Evolutionary conservation across 768 basidiomycete genomes (phyloP), one percentile per base, ranked within the genome.

Genomic region (Mycena pura): DNA sequence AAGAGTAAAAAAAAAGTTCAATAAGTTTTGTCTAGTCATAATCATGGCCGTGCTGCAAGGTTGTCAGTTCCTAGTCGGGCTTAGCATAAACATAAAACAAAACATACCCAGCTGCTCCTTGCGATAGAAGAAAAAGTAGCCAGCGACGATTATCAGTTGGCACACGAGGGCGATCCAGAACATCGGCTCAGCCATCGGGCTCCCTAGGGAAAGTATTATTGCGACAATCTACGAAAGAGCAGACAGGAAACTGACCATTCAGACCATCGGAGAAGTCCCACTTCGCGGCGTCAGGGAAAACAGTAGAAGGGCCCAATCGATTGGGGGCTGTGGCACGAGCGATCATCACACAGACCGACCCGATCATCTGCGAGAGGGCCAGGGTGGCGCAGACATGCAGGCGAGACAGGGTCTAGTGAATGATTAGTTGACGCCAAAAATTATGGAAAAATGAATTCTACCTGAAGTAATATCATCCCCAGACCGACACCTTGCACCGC

Each of bases 51-150:
- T 64, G 78, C 78, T 78, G 28, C 15, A 43, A 29, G 24, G 47
- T 60, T 21, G 36, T 53, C 21, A 49, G 41, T 40, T 43, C 43
- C n/a, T n/a, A n/a, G n/a, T n/a, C n/a, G n/a, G 21, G 25, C 43
- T 14, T 0, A 3, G 27, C 31, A 22, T 15, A 11, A 24, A 62
- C 24, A 22, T 19, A 8, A 48, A 17, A 67, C 15, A 52, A 41
- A 45, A 81, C 90, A 51, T 72, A 91, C 91, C 76, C 61, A 96
- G 85, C 73, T 96, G 95, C 76, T 96, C 95, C 78, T 93, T 95
- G 74, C 95, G 88, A 77, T 96, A 96, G 86, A 96, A 96, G 92
- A 92, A 92, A 81, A 95, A 95, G 79, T 96, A 96, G 21, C 95
- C 95, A 61, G 89, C 75, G 58, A 96, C 93, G 70, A 96, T 94